A percentile compares a stretch with the other conserved stretches of the same genome.
These are phyloP conservation scores for Globisporangium spiculum DNA, from an alignment of 352 stramenopile genomes.

Conservation along the genomic window DNA sequence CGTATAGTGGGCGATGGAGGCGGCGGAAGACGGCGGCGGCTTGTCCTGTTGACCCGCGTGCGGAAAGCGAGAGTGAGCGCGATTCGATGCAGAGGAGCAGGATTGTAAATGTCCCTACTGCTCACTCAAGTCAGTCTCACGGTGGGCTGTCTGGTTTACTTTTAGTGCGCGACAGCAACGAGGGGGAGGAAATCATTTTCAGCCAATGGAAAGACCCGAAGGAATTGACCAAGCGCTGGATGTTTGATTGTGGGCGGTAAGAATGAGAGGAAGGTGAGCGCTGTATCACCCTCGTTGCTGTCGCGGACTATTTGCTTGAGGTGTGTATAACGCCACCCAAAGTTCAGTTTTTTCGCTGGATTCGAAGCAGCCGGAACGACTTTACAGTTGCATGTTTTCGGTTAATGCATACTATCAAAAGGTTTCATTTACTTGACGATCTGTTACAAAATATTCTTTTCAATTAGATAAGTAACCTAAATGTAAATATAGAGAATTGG, in stretches of 20 bases:
- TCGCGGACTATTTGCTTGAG: background rate
- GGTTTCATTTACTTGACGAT: too few species aligned
- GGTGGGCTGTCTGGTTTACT: background rate
- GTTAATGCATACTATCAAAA: too few species aligned
- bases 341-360: constrained; percentile 10
- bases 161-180: background rate
- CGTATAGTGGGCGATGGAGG: background rate
- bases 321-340: background rate
- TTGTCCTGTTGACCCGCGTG: background rate
- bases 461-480: background rate
- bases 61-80: background rate
- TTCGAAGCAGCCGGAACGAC: constrained; percentile 5
- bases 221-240: background rate
- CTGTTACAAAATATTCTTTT: background rate
- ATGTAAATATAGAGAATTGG: background rate
- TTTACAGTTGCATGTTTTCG: background rate
- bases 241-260: background rate
- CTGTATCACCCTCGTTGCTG: background rate
- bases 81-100: constrained; percentile 1
- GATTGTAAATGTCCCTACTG: background rate
- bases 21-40: background rate
- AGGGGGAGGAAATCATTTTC: background rate
- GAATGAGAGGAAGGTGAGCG: background rate
- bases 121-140: too few species aligned
- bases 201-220: background rate